phyloP scores from a whole-genome alignment of 306 rosid species.

The Parietaria judaica region DNA sequence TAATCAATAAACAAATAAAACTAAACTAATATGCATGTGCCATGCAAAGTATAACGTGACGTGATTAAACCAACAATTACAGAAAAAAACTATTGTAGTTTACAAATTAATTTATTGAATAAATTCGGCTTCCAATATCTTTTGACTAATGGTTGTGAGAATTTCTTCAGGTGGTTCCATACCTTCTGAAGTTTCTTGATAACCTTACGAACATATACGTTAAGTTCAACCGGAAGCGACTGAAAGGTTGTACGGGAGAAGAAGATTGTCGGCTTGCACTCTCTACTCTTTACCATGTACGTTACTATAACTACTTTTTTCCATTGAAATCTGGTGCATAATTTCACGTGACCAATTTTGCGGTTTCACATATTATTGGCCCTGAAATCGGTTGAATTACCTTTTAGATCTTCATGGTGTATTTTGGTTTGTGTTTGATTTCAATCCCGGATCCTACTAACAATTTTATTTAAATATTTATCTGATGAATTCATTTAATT shows the following conservation, averaged over 20 bases:
- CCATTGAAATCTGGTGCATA: neutral
- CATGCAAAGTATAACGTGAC: too few species aligned
- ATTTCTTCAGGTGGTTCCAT: conserved; percentile 75
- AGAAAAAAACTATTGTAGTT: too few species aligned
- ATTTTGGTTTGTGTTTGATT: too few species aligned
- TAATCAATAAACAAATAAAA: too few species aligned
- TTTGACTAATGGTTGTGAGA: conserved; percentile 13
- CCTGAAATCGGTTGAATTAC: neutral
- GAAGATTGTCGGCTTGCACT: conserved; percentile 89
- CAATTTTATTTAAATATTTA: too few species aligned
- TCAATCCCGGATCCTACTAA: too few species aligned
- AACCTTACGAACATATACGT: conserved; percentile 91
- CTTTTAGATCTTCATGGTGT: neutral
- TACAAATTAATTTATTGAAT: too few species aligned
- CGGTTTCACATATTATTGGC: neutral
- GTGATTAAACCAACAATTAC: too few species aligned
- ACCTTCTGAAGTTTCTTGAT: conserved; percentile 89
- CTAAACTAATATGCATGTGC: too few species aligned
- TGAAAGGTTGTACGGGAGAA: conserved; percentile 95
- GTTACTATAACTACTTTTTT: conserved; percentile 12
- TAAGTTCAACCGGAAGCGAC: conserved; percentile 94
- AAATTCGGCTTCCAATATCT: conserved; percentile 4
- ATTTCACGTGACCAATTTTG: neutral
- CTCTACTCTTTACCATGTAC: conserved; percentile 81
- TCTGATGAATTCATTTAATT: neutral